phyloP scores from a whole-genome alignment of 2,329 filamentous ascomycete species.

The Verticillium albo-atrum region DNA sequence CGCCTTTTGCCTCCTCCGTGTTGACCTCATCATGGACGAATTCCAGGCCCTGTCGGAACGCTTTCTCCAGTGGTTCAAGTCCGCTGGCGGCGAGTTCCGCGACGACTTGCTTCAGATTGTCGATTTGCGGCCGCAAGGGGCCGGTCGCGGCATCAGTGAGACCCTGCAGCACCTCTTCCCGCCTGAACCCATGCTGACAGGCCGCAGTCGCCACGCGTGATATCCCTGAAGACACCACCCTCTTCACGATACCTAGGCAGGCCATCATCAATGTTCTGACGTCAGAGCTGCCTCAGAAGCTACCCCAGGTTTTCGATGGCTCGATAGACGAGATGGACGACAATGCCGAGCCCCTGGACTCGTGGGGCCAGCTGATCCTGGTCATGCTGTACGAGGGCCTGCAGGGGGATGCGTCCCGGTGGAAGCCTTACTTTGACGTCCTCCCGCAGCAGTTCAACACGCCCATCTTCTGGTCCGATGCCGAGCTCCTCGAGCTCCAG shows the following conservation, averaged over 20 bases:
- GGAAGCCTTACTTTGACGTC: constrained; percentile 75
- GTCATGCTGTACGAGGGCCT: constrained; percentile 74
- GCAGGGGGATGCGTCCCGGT: constrained; percentile 56
- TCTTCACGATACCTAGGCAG: constrained; percentile 74
- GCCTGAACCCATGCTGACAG: constrained; percentile 6
- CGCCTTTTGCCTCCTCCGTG: neutral
- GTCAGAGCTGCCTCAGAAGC: constrained; percentile 58
- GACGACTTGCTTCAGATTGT: constrained; percentile 41
- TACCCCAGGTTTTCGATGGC: constrained; percentile 48
- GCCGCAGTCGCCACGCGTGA: constrained; percentile 62
- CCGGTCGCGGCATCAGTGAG: constrained; percentile 53
- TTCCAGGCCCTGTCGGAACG: constrained; percentile 38
- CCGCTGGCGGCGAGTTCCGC: constrained; percentile 49
- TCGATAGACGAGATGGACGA: constrained; percentile 23
- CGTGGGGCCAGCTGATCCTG: constrained; percentile 62
- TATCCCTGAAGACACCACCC: constrained; percentile 68
- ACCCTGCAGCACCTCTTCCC: neutral
- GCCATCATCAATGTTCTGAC: constrained; percentile 70
- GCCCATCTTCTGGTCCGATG: constrained; percentile 80
- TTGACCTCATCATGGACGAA: constrained; percentile 20
- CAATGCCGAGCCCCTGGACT: constrained; percentile 37
- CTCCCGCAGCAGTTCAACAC: constrained; percentile 72
- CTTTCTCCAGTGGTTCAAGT: constrained; percentile 52
- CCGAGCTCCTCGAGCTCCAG: constrained; percentile 68
- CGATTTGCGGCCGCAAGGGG: constrained; percentile 44